Base-by-base conservation (phyloP, 1,284 basidiomycete species). In the Marasmius oreades region DNA sequence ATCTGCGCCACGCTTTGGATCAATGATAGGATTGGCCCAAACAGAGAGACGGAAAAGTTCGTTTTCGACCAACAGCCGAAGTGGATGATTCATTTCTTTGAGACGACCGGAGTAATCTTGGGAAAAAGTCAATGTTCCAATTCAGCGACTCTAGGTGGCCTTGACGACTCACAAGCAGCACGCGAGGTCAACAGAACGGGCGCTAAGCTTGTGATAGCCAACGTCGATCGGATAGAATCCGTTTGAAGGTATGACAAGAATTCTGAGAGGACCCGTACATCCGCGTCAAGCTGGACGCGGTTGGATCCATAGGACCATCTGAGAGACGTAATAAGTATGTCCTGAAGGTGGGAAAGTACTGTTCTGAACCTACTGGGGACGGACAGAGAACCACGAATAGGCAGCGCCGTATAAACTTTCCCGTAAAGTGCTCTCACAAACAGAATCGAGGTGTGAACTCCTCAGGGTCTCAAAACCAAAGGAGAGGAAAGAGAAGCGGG, bases 221-320 rank as follows among this genome's bases (percentile, higher is more conserved):
- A 73, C 44, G 81, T 78, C 5, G 84, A 85, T 50, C 88, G 79
- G 53, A 92, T 78, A 7, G 77, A 73, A 70, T 98, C 95, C 0
- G 80, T 78, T 63, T 89, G 84, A 37, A 98, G 76, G 62, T 88
- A 86, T 0, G 81, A 81, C 23, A 93, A 69, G 67, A 97, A 94
- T 67, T 98, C 93, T 23, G 85, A 85, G 20, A 98, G 73, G 0
- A 95, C 78, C 69, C 89, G 92, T 68, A 96, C 84, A 68, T 99
- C 96, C 0, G 92, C 86, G 58, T 89, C 86, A 20, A 97, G 76
- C 72, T 98, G 95, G 12, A 94, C 84, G 3, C 93, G 85, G 71
- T 93, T 93, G 23, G 92, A 89, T 26, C 96, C 97, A 68, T 90
- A 98, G 5, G 94, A 89, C 95, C 96, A 99, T 64, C 93, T 95